Base-by-base conservation (phyloP, 1,284 basidiomycete species). In the Kwoniella shivajii region DNA sequence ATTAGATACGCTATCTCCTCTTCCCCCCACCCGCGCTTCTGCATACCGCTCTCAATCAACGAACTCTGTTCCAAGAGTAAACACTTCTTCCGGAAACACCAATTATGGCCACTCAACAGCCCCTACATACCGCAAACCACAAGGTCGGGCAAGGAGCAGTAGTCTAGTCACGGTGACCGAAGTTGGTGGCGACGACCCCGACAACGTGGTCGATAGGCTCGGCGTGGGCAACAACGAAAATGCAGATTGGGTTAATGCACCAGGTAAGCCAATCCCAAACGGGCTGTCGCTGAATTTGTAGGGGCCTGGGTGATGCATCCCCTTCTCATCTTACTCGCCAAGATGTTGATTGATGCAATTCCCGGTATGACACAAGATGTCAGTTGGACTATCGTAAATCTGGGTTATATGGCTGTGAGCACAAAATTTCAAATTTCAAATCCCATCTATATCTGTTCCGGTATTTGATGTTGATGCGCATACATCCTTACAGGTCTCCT, bases 271-370 rank as follows among this genome's bases (percentile, higher is more conserved):
- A 27, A 26, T 16, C 5, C 26, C 34, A 27, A 24, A 26, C 31
- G 20, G 11, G 4, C 16, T 41, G 10, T 24, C 24, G 46, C 38
- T 55, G 29, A 48, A 22, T n/a, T 38, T 6, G 1, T 66, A 95
- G 93, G 93, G 61, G 95, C 96, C 62, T 99, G 95, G 95, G 82
- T 95, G 66, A 98, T 99, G 63, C 95, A 99, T 77, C 86, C 95
- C 50, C 88, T 99, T 27, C 86, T 99, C 68, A 94, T 99, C 69
- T 81, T 90, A 48, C 79, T 86, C 34, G 93, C 90, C 57, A 99
- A 98, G 81, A 85, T 98, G 61, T 83, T 96, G 64, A 85, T 99
- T 64, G 95, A 98, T 80, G 90, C 90, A 26, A 83, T 99, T 43
- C 95, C 95, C 0, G 91, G 92, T 36, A 93, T 98, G 85, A 87